Conservation (phyloP, 2,329 filamentous ascomycete species). For the Pseudogymnoascus sp. region DNA sequence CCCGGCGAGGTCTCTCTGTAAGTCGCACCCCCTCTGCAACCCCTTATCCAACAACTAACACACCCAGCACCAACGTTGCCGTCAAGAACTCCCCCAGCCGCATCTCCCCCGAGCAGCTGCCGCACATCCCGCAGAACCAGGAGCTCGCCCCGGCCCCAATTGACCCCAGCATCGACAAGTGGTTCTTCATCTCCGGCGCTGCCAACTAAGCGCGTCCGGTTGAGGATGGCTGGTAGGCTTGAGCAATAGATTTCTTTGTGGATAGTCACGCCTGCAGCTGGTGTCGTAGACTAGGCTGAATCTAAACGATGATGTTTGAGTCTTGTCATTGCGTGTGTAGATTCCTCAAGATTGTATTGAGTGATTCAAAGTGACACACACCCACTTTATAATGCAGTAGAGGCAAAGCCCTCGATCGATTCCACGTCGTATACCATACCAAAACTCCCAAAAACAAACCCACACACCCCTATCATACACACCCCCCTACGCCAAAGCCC, state of each 20-base stretch:
- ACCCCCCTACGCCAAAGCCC: not conserved
- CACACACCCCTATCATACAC: not conserved
- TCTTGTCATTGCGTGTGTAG: not conserved
- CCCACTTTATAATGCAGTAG: not conserved
- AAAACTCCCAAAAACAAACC: not conserved
- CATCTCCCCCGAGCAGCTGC: slow-evolving; percentile 59
- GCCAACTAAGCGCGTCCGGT: slow-evolving; percentile 50
- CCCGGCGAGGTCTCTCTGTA: slow-evolving; percentile 74
- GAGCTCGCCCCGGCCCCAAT: slow-evolving; percentile 80
- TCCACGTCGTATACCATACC: not conserved
- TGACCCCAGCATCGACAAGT: slow-evolving; percentile 97
- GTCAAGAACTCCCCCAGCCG: slow-evolving; percentile 66
- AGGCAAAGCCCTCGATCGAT: not conserved
- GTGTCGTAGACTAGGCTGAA: not conserved
- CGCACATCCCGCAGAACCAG: slow-evolving; percentile 70
- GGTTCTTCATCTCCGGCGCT: slow-evolving; percentile 99
- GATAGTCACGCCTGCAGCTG: not conserved
- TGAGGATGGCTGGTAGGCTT: not conserved
- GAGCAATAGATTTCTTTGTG: slow-evolving; percentile 5
- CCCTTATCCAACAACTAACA: slow-evolving; percentile 19
- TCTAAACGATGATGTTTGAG: slow-evolving; percentile 1
- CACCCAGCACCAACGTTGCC: slow-evolving; percentile 67
- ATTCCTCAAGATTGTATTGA: not conserved
- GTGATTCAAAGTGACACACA: not conserved
- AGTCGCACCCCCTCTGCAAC: slow-evolving; percentile 32